These are phyloP conservation scores for Benincasa hispida DNA, from an alignment of 306 rosid species.

Conservation along the genomic window DNA sequence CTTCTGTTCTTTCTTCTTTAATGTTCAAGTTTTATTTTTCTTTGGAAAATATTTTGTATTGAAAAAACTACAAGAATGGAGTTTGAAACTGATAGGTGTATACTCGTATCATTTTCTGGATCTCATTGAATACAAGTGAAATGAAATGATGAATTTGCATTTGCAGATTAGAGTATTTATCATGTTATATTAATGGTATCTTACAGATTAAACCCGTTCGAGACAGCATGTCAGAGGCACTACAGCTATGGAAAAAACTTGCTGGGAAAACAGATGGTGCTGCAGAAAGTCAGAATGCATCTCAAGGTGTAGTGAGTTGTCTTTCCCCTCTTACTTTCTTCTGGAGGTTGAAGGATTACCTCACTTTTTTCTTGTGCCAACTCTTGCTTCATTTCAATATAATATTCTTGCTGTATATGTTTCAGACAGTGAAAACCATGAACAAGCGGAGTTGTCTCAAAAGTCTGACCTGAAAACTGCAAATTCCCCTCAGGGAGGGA, in stretches of 20 bases:
- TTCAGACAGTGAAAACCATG: slow-evolving; percentile 40
- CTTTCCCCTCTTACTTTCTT: slow-evolving; percentile 1
- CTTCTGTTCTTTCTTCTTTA: not conserved
- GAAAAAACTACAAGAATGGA: not conserved
- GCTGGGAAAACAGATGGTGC: slow-evolving; percentile 59
- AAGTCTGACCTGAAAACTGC: slow-evolving; percentile 28
- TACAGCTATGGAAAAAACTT: slow-evolving; percentile 79
- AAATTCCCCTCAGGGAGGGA: slow-evolving; percentile 34
- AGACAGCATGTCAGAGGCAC: slow-evolving; percentile 84
- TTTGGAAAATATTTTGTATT: not conserved
- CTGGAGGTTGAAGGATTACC: not conserved
- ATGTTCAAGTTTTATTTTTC: not conserved
- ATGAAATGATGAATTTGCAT: not conserved
- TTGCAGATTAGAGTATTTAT: not conserved
- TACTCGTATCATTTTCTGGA: no score
- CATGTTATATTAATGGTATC: not conserved
- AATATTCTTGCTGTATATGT: not conserved
- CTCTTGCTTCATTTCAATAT: slow-evolving; percentile 4
- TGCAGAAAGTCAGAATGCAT: slow-evolving; percentile 37
- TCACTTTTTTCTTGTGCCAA: not conserved
- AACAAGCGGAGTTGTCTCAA: slow-evolving; percentile 28
- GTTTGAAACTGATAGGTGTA: no score
- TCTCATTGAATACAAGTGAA: not conserved
- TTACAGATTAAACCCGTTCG: slow-evolving; percentile 88
- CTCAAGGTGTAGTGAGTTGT: slow-evolving; percentile 29